phyloP scores from a whole-genome alignment of 1,139 yeast species.

The Zygoascus sp. region DNA sequence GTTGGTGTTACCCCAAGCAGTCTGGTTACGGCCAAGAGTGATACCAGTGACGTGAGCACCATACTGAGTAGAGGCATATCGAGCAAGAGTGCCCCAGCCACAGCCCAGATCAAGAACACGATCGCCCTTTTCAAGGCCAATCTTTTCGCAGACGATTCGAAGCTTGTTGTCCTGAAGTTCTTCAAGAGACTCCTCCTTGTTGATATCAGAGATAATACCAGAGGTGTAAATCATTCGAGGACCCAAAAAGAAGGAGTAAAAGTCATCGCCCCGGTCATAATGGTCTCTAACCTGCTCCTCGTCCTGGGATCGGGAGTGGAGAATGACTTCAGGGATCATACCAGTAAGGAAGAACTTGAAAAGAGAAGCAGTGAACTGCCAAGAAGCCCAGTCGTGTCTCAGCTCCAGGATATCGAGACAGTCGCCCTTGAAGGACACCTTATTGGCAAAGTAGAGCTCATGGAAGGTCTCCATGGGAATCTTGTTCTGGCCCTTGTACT shows the following conservation, averaged over 20 bases:
- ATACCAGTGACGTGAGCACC: conserved; percentile 88
- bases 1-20: conserved; percentile 79
- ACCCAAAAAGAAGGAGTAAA: conserved; percentile 90
- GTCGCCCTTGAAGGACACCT: conserved; percentile 86
- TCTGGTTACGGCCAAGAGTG: conserved; percentile 86
- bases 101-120: conserved; percentile 80
- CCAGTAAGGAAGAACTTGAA: conserved; percentile 81
- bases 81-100: conserved; percentile 95
- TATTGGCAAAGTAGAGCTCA: conserved; percentile 76
- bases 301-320: conserved; percentile 91
- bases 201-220: conserved; percentile 73
- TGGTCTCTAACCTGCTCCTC: conserved; percentile 96
- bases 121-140: conserved; percentile 69
- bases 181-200: conserved; percentile 72
- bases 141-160: conserved; percentile 82
- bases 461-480: conserved; percentile 94
- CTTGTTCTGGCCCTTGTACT: conserved; percentile 68
- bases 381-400: conserved; percentile 89
- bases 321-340: conserved; percentile 86
- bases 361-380: conserved; percentile 70
- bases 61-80: conserved; percentile 75
- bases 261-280: conserved; percentile 95
- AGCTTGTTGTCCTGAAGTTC: conserved; percentile 87
- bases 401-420: conserved; percentile 76
- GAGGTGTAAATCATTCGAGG: conserved; percentile 94